Conservation (phyloP, 306 rosid genomes). For the Echinosophora koreensis region DNA sequence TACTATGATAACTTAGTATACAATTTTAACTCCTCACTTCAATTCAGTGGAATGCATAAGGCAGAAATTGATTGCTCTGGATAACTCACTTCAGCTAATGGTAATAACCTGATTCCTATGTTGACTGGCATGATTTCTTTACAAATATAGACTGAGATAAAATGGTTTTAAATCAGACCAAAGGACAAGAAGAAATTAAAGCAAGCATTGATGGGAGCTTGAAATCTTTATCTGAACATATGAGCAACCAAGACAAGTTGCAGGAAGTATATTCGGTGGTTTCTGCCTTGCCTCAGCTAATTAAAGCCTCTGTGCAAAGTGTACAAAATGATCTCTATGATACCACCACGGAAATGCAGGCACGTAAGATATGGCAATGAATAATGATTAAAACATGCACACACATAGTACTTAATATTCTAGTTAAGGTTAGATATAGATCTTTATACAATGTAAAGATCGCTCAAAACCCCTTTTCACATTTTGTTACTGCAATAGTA, state of each 20-base stretch:
- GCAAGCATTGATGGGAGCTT: slow-evolving; percentile 72
- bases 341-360: slow-evolving; percentile 78
- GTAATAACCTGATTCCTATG: slow-evolving; percentile 56
- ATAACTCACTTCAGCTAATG: slow-evolving; percentile 71
- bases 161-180: slow-evolving; percentile 65
- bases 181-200: slow-evolving; percentile 82
- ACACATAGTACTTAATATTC: no score
- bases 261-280: slow-evolving; percentile 68
- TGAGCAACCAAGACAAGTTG: slow-evolving; percentile 68
- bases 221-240: slow-evolving; percentile 69
- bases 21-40: slow-evolving; percentile 37
- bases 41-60: slow-evolving; percentile 74
- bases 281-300: slow-evolving; percentile 70
- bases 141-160: slow-evolving; percentile 39
- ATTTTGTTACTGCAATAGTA: slow-evolving; percentile 18
- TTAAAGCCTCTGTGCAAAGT: slow-evolving; percentile 68
- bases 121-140: slow-evolving; percentile 43
- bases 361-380: slow-evolving; percentile 43
- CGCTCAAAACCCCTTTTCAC: slow-evolving; percentile 39
- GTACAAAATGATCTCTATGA: slow-evolving; percentile 60
- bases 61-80: slow-evolving; percentile 80
- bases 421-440: not conserved
- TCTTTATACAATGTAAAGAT: slow-evolving; percentile 5
- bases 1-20: slow-evolving; percentile 26
- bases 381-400: slow-evolving; percentile 41